Evolutionary conservation across 1,139 yeast genomes (phyloP).

Genomic region (Scheffersomyces cryptocercus): DNA sequence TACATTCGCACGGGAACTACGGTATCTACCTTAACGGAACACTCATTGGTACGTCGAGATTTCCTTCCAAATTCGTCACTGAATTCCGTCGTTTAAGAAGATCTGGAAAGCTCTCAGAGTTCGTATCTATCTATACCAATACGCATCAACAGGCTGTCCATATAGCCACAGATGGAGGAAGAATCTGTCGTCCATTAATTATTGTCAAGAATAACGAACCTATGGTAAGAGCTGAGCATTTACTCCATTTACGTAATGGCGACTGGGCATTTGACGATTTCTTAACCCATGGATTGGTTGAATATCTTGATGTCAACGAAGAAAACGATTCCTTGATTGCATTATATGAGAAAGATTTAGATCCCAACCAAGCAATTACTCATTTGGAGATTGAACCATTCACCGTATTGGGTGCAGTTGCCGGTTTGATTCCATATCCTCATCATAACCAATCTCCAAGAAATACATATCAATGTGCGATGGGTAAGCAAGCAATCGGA

Average conservation of each 20-base stretch:
- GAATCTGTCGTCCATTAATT: slow-evolving; percentile 95
- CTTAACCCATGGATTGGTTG: slow-evolving; percentile 81
- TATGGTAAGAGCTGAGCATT: slow-evolving; percentile 70
- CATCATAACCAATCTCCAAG: slow-evolving; percentile 99
- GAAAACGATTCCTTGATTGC: slow-evolving; percentile 96
- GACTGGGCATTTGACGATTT: slow-evolving; percentile 88
- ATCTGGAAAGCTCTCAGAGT: slow-evolving; percentile 82
- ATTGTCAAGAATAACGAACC: slow-evolving; percentile 76
- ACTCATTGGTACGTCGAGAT: slow-evolving; percentile 83
- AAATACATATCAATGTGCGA: slow-evolving; percentile 98
- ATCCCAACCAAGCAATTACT: slow-evolving; percentile 48
- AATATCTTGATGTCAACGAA: slow-evolving; percentile 95
- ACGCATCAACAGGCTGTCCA: slow-evolving; percentile 91
- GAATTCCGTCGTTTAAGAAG: slow-evolving; percentile 82
- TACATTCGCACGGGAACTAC: slow-evolving; percentile 74
- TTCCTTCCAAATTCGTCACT: slow-evolving; percentile 76
- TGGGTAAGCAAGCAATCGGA: slow-evolving; percentile 99
- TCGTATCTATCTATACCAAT: slow-evolving; percentile 87
- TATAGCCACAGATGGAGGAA: slow-evolving; percentile 98
- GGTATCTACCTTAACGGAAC: slow-evolving; percentile 95
- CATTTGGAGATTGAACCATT: slow-evolving; percentile 97
- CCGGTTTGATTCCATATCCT: slow-evolving; percentile 98
- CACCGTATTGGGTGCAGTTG: slow-evolving; percentile 96
- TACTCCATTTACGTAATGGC: slow-evolving; percentile 62
- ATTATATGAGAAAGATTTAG: slow-evolving; percentile 64